Percentiles rank a stretch among this genome's conserved stretches.
Conservation (phyloP, 495 filamentous ascomycete genomes). For the Hypoxylon crocopeplum region DNA sequence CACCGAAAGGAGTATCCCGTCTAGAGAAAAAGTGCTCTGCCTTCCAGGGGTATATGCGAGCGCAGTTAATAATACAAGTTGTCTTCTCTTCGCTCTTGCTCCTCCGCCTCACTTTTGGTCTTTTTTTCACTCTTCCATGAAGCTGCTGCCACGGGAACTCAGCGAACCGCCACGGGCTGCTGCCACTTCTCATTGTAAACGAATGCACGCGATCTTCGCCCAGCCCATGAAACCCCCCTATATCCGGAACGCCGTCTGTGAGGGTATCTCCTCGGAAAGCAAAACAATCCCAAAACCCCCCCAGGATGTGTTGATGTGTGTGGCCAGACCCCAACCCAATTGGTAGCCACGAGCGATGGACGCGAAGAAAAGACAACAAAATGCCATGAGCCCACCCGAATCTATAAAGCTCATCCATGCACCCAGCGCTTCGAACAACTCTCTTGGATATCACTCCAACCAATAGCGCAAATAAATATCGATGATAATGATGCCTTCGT, state of each 20-base stretch:
- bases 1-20: constrained; percentile 5
- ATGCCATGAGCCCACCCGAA: constrained; percentile 40
- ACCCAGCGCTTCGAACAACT: constrained; percentile 37
- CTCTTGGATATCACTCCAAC: constrained; percentile 38
- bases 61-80: constrained; percentile 44
- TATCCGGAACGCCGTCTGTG: constrained; percentile 43
- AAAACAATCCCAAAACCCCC: constrained; percentile 25
- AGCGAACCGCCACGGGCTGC: constrained; percentile 14
- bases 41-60: constrained; percentile 43
- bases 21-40: constrained; percentile 29
- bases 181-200: constrained; percentile 29
- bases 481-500: constrained; percentile 31
- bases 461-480: constrained; percentile 32
- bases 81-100: constrained; percentile 34
- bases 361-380: constrained; percentile 38
- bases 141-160: constrained; percentile 23
- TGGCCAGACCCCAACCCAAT: constrained; percentile 31
- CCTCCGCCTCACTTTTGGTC: constrained; percentile 31
- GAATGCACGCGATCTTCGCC: constrained; percentile 37
- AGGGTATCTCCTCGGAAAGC: constrained; percentile 43
- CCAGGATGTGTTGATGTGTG: constrained; percentile 31
- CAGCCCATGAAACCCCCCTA: constrained; percentile 24
- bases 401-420: constrained; percentile 43
- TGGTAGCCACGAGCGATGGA: constrained; percentile 39
- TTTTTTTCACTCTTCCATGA: constrained; percentile 20